phyloP scores from a whole-genome alignment of 192 early-diverging fungal species.

The Gigaspora rosea region DNA sequence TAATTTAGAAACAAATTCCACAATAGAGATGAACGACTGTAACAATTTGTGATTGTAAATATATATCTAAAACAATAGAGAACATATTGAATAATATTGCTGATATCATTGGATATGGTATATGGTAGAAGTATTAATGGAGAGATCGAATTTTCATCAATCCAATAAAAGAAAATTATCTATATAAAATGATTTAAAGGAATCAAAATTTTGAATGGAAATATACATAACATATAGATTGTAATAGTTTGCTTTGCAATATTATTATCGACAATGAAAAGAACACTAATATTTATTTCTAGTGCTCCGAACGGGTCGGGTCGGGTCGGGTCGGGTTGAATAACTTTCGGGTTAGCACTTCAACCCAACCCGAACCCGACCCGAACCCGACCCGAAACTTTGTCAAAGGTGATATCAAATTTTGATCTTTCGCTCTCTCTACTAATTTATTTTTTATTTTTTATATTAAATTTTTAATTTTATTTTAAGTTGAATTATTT shows the following conservation, averaged over 20 bases:
- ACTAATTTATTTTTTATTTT: too few relatives aligned
- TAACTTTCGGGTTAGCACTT: too few relatives aligned
- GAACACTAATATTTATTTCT: too few relatives aligned
- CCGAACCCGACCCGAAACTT: too few relatives aligned
- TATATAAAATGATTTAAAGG: background rate
- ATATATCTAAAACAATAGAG: constrained; percentile 9
- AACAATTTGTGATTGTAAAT: constrained; percentile 22
- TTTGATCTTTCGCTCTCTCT: too few relatives aligned
- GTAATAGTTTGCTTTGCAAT: background rate
- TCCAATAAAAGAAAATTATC: background rate
- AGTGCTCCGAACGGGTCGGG: too few relatives aligned
- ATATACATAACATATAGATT: background rate
- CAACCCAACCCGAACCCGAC: too few relatives aligned
- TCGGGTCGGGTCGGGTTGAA: too few relatives aligned
- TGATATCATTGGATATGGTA: constrained; percentile 19
- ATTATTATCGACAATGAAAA: constrained; percentile 1
- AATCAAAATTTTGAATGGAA: background rate
- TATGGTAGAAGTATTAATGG: background rate
- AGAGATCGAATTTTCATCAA: background rate
- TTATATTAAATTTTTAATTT: too few relatives aligned
- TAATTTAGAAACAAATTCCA: constrained; percentile 12
- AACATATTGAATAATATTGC: constrained; percentile 7
- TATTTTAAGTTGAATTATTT: too few relatives aligned
- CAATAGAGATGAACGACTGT: constrained; percentile 2
- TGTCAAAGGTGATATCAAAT: too few relatives aligned